phyloP scores from a whole-genome alignment of 2,329 filamentous ascomycete genomes.

The Fonsecaea nubica region DNA sequence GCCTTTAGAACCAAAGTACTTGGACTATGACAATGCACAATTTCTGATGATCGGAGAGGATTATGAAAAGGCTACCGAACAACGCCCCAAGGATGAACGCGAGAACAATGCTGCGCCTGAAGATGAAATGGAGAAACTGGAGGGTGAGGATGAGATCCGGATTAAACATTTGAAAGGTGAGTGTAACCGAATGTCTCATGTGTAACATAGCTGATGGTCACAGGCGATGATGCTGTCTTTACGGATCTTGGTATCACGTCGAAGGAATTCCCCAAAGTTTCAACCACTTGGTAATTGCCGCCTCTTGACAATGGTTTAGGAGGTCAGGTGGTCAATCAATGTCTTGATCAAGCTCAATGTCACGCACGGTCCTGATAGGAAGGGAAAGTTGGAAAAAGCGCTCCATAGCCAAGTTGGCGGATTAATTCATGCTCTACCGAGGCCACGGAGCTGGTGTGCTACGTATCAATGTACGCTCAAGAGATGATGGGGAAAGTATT shows the following conservation, averaged over 20 bases:
- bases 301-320: background rate
- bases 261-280: slow-evolving; percentile 69
- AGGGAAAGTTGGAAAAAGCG: background rate
- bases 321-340: background rate
- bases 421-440: background rate
- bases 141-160: slow-evolving; percentile 74
- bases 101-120: slow-evolving; percentile 67
- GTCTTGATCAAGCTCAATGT: background rate
- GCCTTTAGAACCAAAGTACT: slow-evolving; percentile 72
- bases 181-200: background rate
- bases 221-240: slow-evolving; percentile 67
- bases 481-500: background rate
- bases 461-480: background rate
- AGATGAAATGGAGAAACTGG: slow-evolving; percentile 72
- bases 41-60: slow-evolving; percentile 75
- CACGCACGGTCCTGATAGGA: background rate
- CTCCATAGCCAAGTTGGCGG: background rate
- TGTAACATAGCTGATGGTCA: background rate
- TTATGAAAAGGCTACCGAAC: slow-evolving; percentile 61
- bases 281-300: slow-evolving; percentile 63
- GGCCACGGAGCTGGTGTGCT: background rate
- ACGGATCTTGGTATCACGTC: slow-evolving; percentile 64
- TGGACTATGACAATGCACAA: slow-evolving; percentile 77
- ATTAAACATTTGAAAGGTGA: slow-evolving; percentile 65
- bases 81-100: slow-evolving; percentile 59